phyloP scores from a whole-genome alignment of 2,329 filamentous ascomycete genomes.

The Rasamsonia emersonii region DNA sequence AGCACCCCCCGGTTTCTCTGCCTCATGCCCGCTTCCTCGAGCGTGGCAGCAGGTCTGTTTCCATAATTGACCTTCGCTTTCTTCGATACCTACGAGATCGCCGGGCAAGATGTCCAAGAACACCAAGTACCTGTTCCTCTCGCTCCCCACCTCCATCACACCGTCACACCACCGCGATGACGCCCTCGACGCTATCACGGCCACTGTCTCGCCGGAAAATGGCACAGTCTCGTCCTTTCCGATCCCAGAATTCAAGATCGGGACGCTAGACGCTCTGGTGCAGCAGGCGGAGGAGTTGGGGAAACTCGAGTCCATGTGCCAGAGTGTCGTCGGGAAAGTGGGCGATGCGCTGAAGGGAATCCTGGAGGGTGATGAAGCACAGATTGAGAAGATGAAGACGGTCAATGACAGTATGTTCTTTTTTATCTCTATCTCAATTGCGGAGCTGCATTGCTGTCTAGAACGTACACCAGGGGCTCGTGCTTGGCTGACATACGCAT shows the following conservation, averaged over 20 bases:
- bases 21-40: conserved; percentile 16
- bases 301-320: conserved; percentile 74
- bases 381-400: conserved; percentile 77
- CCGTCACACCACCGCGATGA: conserved; percentile 72
- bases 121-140: conserved; percentile 74
- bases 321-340: conserved; percentile 78
- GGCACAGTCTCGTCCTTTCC: conserved; percentile 68
- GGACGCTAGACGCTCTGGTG: conserved; percentile 86
- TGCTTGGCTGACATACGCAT: too few species aligned
- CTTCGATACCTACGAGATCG: background rate
- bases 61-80: too few species aligned
- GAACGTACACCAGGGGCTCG: background rate
- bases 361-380: conserved; percentile 74
- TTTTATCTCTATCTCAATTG: background rate
- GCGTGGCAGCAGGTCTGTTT: conserved; percentile 14
- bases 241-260: conserved; percentile 95
- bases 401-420: conserved; percentile 75
- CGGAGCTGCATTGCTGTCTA: background rate
- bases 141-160: conserved; percentile 79
- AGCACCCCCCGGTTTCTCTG: conserved; percentile 4
- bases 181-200: conserved; percentile 65
- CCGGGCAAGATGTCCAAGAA: conserved; percentile 32
- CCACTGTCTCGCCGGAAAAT: conserved; percentile 64
- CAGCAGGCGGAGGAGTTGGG: conserved; percentile 92
- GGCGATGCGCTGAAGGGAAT: conserved; percentile 75